Percentiles rank a stretch among this genome's conserved stretches.
Evolutionary conservation across 1,139 yeast genomes (phyloP).

Genomic region (Hemisphaericaspora lyxosophila): DNA sequence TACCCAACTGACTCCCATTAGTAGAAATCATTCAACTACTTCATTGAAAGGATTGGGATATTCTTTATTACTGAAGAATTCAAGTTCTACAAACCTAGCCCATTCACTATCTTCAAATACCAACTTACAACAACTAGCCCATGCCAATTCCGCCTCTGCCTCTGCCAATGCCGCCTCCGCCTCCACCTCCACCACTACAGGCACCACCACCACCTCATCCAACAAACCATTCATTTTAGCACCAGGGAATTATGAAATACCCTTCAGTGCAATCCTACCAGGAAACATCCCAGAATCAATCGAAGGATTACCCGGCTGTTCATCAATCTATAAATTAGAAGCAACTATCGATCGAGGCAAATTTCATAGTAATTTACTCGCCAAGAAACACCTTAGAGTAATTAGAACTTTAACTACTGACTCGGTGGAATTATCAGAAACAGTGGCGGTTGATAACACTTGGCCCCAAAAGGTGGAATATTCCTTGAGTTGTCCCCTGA

Average conservation of each 20-base stretch:
- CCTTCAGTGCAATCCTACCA: constrained; percentile 82
- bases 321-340: constrained; percentile 72
- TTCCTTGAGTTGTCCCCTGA: constrained; percentile 79
- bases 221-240: constrained; percentile 33
- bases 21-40: constrained; percentile 31
- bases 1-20: constrained; percentile 20
- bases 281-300: constrained; percentile 86
- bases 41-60: constrained; percentile 35
- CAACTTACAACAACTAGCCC: constrained; percentile 4
- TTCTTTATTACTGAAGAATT: constrained; percentile 14
- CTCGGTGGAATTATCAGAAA: constrained; percentile 83
- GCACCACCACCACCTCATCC: constrained; percentile 7
- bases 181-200: constrained; percentile 13
- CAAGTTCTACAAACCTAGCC: constrained; percentile 3
- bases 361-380: constrained; percentile 61
- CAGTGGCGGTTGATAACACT: constrained; percentile 90
- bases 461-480: constrained; percentile 97
- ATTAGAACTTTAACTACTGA: constrained; percentile 90
- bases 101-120: constrained; percentile 17
- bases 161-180: too few species aligned
- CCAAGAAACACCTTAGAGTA: constrained; percentile 74
- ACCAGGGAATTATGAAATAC: constrained; percentile 87
- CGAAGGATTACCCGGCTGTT: constrained; percentile 86
- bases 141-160: constrained; percentile 6
- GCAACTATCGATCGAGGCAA: constrained; percentile 85